Conservation (phyloP, 441 rosid species). For the Corymbia citriodora region DNA sequence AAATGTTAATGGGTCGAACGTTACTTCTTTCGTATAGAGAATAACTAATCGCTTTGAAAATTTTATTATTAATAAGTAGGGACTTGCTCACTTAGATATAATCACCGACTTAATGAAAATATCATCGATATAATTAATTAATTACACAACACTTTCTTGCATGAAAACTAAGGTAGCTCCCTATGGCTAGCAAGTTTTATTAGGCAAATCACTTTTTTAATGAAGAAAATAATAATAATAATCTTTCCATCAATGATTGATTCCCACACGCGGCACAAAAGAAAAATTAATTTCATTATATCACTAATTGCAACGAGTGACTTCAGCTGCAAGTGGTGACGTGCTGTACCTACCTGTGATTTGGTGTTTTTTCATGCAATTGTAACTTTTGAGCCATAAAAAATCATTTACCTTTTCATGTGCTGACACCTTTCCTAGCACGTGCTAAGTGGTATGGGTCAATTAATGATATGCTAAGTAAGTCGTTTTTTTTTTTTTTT, state of each 20-base stretch:
- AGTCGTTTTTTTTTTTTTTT: background rate
- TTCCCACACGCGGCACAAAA: background rate
- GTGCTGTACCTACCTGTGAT: background rate
- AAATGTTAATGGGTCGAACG: background rate
- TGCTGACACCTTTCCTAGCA: background rate
- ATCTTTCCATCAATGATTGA: background rate
- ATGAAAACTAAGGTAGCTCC: background rate
- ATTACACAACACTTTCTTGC: background rate
- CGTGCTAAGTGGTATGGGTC: background rate
- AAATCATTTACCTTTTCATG: background rate
- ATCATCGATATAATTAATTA: too few species aligned
- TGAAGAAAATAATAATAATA: too few species aligned
- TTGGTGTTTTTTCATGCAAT: background rate
- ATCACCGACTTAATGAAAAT: too few species aligned
- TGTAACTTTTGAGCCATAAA: background rate
- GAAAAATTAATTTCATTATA: too few species aligned
- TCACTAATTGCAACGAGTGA: background rate
- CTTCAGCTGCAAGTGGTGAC: background rate
- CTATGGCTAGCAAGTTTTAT: background rate
- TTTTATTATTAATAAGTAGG: too few species aligned
- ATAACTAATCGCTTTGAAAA: background rate
- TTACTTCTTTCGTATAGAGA: background rate
- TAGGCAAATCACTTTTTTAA: too few species aligned
- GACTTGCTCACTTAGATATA: too few species aligned
- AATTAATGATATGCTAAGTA: background rate